Evolutionary conservation across 2,329 filamentous ascomycete species (phyloP), one percentile per base, ranked within the genome.

Genomic region (Fusarium avenaceum): DNA sequence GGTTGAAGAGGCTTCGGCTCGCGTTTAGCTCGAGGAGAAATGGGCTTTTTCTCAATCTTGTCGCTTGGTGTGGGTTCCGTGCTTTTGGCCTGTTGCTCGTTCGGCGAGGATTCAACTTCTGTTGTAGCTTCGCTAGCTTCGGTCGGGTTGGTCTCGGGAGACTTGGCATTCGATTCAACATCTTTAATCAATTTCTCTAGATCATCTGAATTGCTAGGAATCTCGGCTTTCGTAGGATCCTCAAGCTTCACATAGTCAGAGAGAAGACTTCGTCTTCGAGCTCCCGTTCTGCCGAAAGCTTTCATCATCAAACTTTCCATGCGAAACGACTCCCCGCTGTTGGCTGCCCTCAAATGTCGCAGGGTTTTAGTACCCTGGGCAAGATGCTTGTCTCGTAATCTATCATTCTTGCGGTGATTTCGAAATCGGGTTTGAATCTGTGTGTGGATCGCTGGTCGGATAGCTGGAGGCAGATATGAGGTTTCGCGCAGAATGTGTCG

Each of bases 401-500:
- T 19, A 28, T 76, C 71, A 59, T 80, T 69, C 14, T 71, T 26
- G 6, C 67, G 75, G 63, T 82, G 76, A 4, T 76, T 75, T n/a
- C 80, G 81, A 71, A 88, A 89, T 33, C 81, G 80, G 9, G 69
- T 61, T 50, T 78, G 77, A 45, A 89, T 83, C 33, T 79, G 79
- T 8, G 77, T 69, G 45, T 78, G 73, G 53, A 86, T 77, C 54
- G 79, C 82, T 4, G 78, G 75, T 39, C 82, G 83, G 60, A 85
- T 85, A 39, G 83, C 76, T 4, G 80, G 80, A 2, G 87, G 87
- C 4, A 90, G 83, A 72, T 90, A 90, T 28, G 85, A 84, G 39
- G 82, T 80, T 78, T 89, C 87, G 61, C 88, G 86, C 35, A 90
- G 84, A 22, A 90, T 78, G 59, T 86, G 82, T 57, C 88, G 84